These are phyloP conservation scores for Termitomyces sp. DNA, from an alignment of 768 basidiomycete genomes.

Conservation along the genomic window DNA sequence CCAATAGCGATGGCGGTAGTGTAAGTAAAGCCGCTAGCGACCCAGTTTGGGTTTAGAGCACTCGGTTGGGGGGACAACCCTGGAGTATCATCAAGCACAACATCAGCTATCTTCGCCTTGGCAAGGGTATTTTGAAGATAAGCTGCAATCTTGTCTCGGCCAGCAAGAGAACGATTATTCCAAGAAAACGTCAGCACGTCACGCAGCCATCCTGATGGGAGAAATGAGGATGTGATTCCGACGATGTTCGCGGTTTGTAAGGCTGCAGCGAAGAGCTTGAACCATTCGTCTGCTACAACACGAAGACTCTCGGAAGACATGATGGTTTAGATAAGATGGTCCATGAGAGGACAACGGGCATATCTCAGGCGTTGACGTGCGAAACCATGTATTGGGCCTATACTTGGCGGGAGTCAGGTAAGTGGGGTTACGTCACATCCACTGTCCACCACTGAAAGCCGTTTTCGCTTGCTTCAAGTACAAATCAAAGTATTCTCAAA, in stretches of 20 bases:
- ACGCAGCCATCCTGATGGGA: constrained; percentile 35
- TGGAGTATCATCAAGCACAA: constrained; percentile 24
- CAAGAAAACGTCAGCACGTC: constrained; percentile 43
- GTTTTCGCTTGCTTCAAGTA: not conserved
- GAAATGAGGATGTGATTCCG: constrained; percentile 25
- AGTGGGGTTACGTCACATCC: too few relatives aligned
- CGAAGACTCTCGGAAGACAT: constrained; percentile 3
- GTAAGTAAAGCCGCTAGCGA: constrained; percentile 36
- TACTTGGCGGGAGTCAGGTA: too few relatives aligned
- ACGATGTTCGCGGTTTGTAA: constrained; percentile 20
- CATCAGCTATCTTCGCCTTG: constrained; percentile 20
- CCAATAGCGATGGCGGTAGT: constrained; percentile 29
- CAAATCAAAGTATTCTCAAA: not conserved
- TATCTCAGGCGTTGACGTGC: not conserved
- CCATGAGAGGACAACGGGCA: not conserved
- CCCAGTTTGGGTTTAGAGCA: constrained; percentile 19
- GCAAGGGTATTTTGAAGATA: constrained; percentile 27
- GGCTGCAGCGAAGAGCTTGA: constrained; percentile 20
- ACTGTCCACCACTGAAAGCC: too few relatives aligned
- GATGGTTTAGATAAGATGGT: not conserved
- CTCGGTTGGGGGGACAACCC: constrained; percentile 20
- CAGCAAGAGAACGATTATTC: constrained; percentile 36
- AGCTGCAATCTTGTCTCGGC: constrained; percentile 27
- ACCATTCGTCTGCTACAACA: constrained; percentile 21
- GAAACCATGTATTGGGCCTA: not conserved